Evolutionary conservation across 495 filamentous ascomycete species (phyloP).

Genomic region (Aspergillus saccharolyticus): DNA sequence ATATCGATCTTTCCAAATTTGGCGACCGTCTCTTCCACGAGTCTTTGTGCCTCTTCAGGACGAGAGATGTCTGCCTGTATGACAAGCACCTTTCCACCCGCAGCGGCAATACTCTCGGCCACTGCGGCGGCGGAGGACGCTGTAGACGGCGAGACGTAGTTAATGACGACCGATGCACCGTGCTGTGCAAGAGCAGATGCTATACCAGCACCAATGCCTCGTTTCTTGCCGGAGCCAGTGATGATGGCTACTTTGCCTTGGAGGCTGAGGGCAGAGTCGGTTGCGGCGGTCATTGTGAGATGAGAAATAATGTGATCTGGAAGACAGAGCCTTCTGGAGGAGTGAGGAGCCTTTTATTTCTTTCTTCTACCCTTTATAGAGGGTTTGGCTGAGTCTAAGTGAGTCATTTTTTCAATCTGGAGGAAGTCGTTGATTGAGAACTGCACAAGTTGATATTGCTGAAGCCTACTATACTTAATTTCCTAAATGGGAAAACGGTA

Average conservation of each 20-base stretch:
- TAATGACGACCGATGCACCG: not conserved
- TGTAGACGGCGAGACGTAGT: not conserved
- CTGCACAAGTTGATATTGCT: not conserved
- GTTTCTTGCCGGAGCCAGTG: not conserved
- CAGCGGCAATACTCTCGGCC: not conserved
- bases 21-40: not conserved
- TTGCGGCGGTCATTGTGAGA: not conserved
- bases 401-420: not conserved
- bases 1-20: not conserved
- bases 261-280: not conserved
- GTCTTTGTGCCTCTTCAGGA: not conserved
- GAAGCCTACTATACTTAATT: not conserved
- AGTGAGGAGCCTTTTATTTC: not conserved
- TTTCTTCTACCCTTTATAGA: not conserved
- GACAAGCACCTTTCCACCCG: not conserved
- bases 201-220: constrained; percentile 1
- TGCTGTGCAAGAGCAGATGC: not conserved
- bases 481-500: not conserved
- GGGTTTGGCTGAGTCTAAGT: not conserved
- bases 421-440: not conserved
- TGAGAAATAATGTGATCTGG: not conserved
- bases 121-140: not conserved
- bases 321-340: not conserved
- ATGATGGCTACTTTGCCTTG: constrained; percentile 1
- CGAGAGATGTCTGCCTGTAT: constrained; percentile 3